Evolutionary conservation across 768 basidiomycete genomes (phyloP).

Genomic region (Lyophyllum decastes): DNA sequence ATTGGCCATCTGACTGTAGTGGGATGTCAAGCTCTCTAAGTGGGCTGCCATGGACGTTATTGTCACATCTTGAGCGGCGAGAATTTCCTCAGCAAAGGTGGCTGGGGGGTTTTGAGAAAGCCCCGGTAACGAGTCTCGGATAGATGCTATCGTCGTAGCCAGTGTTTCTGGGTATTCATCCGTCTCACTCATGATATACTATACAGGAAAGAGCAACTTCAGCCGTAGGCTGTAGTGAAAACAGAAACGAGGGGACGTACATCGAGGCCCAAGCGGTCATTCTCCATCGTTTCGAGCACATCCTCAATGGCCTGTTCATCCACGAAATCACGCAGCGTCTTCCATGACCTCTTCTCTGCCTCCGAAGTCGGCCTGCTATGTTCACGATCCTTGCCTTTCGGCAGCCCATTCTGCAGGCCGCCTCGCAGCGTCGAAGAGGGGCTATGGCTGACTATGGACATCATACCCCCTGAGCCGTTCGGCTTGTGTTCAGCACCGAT

Average conservation of each 20-base stretch:
- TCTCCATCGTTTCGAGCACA: slow-evolving; percentile 70
- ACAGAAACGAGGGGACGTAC: slow-evolving; percentile 41
- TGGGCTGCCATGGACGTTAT: slow-evolving; percentile 71
- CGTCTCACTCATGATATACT: slow-evolving; percentile 66
- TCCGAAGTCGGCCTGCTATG: slow-evolving; percentile 24
- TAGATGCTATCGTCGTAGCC: slow-evolving; percentile 51
- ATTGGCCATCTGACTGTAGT: slow-evolving; percentile 77
- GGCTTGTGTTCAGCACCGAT: slow-evolving; percentile 18
- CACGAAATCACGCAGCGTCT: slow-evolving; percentile 83
- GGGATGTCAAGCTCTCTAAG: slow-evolving; percentile 69
- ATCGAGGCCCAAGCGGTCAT: slow-evolving; percentile 65
- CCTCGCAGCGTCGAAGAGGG: slow-evolving; percentile 42
- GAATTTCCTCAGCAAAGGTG: slow-evolving; percentile 43
- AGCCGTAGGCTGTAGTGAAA: not conserved
- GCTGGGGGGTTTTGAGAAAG: slow-evolving; percentile 12
- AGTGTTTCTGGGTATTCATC: slow-evolving; percentile 71
- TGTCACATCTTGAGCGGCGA: slow-evolving; percentile 57
- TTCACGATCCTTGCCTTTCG: slow-evolving; percentile 5
- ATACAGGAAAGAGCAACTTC: not conserved
- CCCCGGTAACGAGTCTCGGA: slow-evolving; percentile 54
- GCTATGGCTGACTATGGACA: slow-evolving; percentile 30
- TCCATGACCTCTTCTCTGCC: slow-evolving; percentile 65
- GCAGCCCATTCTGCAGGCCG: slow-evolving; percentile 14
- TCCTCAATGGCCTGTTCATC: slow-evolving; percentile 84
- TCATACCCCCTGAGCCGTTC: slow-evolving; percentile 11